Base-by-base conservation (phyloP, 768 basidiomycete species). In the Auricularia heimuer region DNA sequence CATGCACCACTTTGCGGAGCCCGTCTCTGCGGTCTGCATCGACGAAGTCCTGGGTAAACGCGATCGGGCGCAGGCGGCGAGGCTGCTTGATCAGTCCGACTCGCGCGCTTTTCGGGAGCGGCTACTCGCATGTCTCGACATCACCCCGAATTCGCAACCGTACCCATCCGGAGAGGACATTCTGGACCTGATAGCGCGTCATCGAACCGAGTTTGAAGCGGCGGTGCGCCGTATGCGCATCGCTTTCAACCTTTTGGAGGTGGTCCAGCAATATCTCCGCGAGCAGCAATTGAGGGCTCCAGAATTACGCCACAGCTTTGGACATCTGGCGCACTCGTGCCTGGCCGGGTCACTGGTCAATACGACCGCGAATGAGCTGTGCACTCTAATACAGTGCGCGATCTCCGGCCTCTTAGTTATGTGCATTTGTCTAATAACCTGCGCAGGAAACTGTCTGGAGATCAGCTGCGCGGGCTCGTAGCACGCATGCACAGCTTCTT, bases 1-100 rank as follows among this genome's bases (percentile, higher is more conserved):
- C 70, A 73, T 91, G 72, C 88, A 88, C 66, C 90, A 92, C 72
- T 90, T 89, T 68, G 79, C 73, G 37, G 83, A 89, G 33, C 84
- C 86, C 0, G 72, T 89, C 16, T 29, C 56, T 7, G 33, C 24
- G 14, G 2, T 60, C 18, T 60, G 56, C 56, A 24, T 60, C 18
- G 56, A 60, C 56, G 56, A 60, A 60, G 6, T 33, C 10, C 34
- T 60, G 24, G 34, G 34, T 8, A 14, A 60, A 34, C 21, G 16
- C 29, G 56, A 60, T 34, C 56, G 56, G 14, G 29, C 24, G 12
- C 24, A 35, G 16, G 56, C 56, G 14, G 56, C 14, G 29, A 29
- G 24, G 56, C 56, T 29, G 24, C 29, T 60, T 24, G 56, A 33
- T 29, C 56, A 60, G 16, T 24, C 24, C 6, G 56, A 60, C 21